A percentile compares a stretch with the other conserved stretches of the same genome.
These are phyloP conservation scores for Conticribra guillardii DNA, from an alignment of 108 stramenopile genomes.

Conservation along the genomic window DNA sequence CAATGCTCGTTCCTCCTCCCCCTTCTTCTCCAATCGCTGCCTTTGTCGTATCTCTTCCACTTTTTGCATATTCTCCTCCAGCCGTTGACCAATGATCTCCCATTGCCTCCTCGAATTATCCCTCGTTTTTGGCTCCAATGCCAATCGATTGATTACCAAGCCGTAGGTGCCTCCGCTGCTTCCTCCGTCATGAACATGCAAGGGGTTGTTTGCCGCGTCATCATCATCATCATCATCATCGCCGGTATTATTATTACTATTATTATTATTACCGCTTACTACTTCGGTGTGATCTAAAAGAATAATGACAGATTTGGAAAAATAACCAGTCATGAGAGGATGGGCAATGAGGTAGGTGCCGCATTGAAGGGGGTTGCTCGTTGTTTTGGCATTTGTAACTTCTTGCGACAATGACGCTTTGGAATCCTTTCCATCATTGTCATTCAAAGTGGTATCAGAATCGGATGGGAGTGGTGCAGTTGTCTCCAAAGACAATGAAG, in stretches of 20 bases:
- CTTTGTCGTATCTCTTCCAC: no score
- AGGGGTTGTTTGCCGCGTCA: no score
- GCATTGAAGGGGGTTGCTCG: constrained; percentile 55
- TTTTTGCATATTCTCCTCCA: constrained; percentile 32
- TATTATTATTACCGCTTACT: background rate
- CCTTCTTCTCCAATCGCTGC: no score
- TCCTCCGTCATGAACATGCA: no score
- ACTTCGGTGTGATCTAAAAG: constrained; percentile 64
- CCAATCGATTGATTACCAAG: constrained; percentile 75
- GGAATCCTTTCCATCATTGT: background rate
- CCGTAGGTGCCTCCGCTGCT: constrained; percentile 77
- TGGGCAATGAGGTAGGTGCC: constrained; percentile 83
- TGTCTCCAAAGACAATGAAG: no score
- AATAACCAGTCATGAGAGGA: constrained; percentile 80
- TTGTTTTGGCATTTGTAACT: background rate
- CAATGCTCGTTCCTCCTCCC: no score
- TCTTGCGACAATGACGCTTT: background rate
- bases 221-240: no score
- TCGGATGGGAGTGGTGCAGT: no score
- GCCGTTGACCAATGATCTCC: constrained; percentile 28
- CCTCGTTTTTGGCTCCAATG: constrained; percentile 42
- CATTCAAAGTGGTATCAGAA: constrained; percentile 21
- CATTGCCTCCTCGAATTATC: constrained; percentile 22
- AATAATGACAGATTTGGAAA: constrained; percentile 76
- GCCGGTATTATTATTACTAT: background rate